Conservation (phyloP, 768 basidiomycete genomes). For the Suillus subaureus region DNA sequence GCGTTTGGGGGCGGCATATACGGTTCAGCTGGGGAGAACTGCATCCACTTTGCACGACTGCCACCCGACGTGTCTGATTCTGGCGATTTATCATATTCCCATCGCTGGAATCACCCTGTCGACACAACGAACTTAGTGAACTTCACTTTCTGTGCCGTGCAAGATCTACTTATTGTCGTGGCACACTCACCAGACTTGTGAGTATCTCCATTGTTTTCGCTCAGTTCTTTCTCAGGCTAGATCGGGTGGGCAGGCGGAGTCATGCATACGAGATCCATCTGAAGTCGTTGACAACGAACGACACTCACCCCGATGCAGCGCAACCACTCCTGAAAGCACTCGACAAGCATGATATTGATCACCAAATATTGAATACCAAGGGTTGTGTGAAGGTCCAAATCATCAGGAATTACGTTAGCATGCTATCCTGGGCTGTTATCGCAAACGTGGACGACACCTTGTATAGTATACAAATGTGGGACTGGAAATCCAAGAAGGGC, state of each 20-base stretch:
- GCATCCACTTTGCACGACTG: conserved; percentile 45
- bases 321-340: conserved; percentile 31
- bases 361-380: not conserved
- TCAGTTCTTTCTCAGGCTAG: conserved; percentile 2
- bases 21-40: conserved; percentile 44
- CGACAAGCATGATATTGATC: not conserved
- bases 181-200: conserved; percentile 43
- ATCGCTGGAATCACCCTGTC: conserved; percentile 48
- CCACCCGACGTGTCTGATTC: conserved; percentile 2
- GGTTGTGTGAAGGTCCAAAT: conserved; percentile 49
- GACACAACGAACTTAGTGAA: conserved; percentile 48
- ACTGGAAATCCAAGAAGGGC: conserved; percentile 43
- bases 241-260: conserved; percentile 34
- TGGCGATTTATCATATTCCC: conserved; percentile 7
- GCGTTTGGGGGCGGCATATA: conserved; percentile 55
- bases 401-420: conserved; percentile 47
- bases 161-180: conserved; percentile 57
- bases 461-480: conserved; percentile 54
- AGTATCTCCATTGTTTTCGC: conserved; percentile 17
- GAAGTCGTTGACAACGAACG: conserved; percentile 51
- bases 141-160: conserved; percentile 58
- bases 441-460: conserved; percentile 31
- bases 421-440: conserved; percentile 46
- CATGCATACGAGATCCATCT: conserved; percentile 52
- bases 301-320: conserved; percentile 50